Percentiles rank a stretch among this genome's conserved stretches.
phyloP scores from a whole-genome alignment of 2,329 filamentous ascomycete genomes.

The Amphichorda felina region DNA sequence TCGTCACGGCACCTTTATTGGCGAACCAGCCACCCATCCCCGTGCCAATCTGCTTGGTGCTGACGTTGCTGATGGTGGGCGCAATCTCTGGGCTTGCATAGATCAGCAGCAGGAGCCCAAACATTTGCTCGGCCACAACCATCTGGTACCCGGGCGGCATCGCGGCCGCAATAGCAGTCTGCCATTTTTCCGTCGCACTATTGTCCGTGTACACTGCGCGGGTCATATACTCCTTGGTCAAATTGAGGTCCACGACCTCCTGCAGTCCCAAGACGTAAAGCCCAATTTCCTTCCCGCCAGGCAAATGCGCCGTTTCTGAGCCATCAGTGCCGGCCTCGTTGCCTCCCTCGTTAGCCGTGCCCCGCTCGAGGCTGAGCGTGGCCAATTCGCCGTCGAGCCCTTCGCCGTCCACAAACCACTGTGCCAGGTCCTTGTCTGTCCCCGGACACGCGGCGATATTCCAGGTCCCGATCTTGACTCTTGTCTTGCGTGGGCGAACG shows the following conservation, averaged over 20 bases:
- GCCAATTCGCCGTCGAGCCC: slow-evolving; percentile 55
- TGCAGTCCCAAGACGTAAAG: slow-evolving; percentile 87
- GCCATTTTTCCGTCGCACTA: slow-evolving; percentile 65
- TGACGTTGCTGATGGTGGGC: slow-evolving; percentile 67
- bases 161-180: slow-evolving; percentile 58
- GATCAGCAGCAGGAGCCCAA: slow-evolving; percentile 72
- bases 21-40: slow-evolving; percentile 88
- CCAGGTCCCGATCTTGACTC: slow-evolving; percentile 88
- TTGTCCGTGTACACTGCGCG: slow-evolving; percentile 58
- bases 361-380: slow-evolving; percentile 28
- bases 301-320: slow-evolving; percentile 31
- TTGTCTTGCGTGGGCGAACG: slow-evolving; percentile 59
- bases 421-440: slow-evolving; percentile 75
- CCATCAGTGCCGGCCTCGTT: slow-evolving; percentile 14
- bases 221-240: slow-evolving; percentile 65
- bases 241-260: slow-evolving; percentile 79
- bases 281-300: slow-evolving; percentile 59
- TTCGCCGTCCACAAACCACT: slow-evolving; percentile 76
- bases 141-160: slow-evolving; percentile 68
- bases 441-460: slow-evolving; percentile 81
- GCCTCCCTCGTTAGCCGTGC: slow-evolving; percentile 12
- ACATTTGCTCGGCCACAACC: slow-evolving; percentile 71
- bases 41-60: slow-evolving; percentile 74
- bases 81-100: slow-evolving; percentile 73
- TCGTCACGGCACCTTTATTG: slow-evolving; percentile 85